A percentile compares a stretch with the other conserved stretches of the same genome.
phyloP scores from a whole-genome alignment of 768 basidiomycete genomes.

The Rhodotorula babjevae region DNA sequence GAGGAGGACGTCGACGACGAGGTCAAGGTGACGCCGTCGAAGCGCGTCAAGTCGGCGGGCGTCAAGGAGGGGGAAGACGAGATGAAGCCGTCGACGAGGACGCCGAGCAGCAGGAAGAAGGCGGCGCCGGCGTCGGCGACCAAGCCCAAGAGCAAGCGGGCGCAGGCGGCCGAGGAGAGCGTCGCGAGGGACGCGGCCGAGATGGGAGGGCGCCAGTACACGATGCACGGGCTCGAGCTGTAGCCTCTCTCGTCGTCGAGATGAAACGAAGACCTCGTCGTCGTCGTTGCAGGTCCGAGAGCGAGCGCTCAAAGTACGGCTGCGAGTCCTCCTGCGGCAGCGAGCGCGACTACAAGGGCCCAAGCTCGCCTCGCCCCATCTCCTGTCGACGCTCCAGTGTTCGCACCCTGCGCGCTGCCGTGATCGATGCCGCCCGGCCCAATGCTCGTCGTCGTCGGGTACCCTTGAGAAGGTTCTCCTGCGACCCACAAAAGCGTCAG shows the following conservation, averaged over 20 bases:
- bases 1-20: not conserved
- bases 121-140: not conserved
- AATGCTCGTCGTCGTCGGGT: constrained; percentile 24
- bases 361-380: too few relatives aligned
- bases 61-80: not conserved
- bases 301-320: too few relatives aligned
- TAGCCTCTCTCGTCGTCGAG: not conserved
- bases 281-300: too few relatives aligned
- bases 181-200: constrained; percentile 29
- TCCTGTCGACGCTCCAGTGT: not conserved
- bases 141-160: not conserved
- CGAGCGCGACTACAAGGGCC: too few relatives aligned
- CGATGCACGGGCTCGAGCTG: constrained; percentile 25
- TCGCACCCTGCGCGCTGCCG: constrained; percentile 16
- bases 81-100: not conserved
- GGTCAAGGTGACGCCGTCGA: not conserved
- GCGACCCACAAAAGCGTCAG: not conserved
- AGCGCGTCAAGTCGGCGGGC: not conserved
- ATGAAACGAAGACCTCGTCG: not conserved
- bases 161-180: not conserved
- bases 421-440: constrained; percentile 29
- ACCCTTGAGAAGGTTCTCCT: constrained; percentile 17
- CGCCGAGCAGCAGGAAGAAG: not conserved
- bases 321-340: too few relatives aligned
- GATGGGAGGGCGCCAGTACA: constrained; percentile 13